Base-by-base conservation (phyloP, 768 basidiomycete species). In the Mycena crocata region DNA sequence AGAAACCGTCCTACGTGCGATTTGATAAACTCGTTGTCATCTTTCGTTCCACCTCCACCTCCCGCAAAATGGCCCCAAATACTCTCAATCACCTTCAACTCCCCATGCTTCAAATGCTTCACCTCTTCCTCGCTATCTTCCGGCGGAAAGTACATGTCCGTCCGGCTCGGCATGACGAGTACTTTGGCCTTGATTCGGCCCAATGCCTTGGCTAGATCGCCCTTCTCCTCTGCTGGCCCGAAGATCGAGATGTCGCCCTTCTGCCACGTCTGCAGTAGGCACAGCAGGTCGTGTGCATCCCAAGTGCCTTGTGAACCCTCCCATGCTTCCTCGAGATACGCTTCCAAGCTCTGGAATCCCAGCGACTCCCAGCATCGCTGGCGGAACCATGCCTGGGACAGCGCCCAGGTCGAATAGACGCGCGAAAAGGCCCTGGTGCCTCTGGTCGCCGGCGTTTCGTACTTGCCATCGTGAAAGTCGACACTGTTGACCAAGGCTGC, bases 1-100 rank as follows among this genome's bases (percentile, higher is more conserved):
- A 60, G 58, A 37, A 60, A 50, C 17, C 37, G 57, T 12, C 21
- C 21, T 5, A 69, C 50, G n/a, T 69, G 59, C 35, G 40, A 26
- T 39, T 62, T 45, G 9, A 69, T 69, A 26, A 65, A 69, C 34
- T 69, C 64, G 30, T 61, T 62, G 3, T 66, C 64, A 0, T 62
- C 68, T 34, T 65, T 69, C 28, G 68, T 65, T 31, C 58, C 68
- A 37, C 60, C 60, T 26, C 64, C 64, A 4, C 68, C 64, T 8
- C 64, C 68, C 9, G 68, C 68, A 17, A 66, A 6, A 59, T 69
- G 68, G 5, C 68, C 68, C 68, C 64, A 69, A 5, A 69, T 69
- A 40, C 68, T 69, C 9, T 69, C 64, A 24, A 69, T 69, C 15
- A 69, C 68, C 40, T 57, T 61, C 15, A 69, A 35, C 19, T 64